These are phyloP conservation scores for Rhynchospora breviuscula DNA, from an alignment of 176 grass and related monocot genomes.

Conservation along the genomic window DNA sequence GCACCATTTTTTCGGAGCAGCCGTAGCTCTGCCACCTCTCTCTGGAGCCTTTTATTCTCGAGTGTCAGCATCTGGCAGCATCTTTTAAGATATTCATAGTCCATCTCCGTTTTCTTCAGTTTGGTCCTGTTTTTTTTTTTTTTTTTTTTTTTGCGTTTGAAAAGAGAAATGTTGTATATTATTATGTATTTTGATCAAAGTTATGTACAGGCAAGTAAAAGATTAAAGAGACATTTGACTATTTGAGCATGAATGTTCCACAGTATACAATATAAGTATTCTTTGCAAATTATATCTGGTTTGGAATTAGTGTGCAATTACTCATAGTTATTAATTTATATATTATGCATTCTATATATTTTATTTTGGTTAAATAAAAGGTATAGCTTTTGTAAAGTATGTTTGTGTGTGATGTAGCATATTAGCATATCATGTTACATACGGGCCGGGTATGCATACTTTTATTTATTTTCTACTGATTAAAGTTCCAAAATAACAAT, in stretches of 20 bases:
- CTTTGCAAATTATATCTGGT: too few species aligned
- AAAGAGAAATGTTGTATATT: background rate
- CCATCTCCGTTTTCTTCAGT: conserved; percentile 45
- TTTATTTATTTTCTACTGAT: background rate
- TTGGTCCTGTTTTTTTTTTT: conserved; percentile 30
- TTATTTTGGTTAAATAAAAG: too few species aligned
- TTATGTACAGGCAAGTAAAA: too few species aligned
- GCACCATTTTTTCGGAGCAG: background rate
- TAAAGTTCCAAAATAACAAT: background rate
- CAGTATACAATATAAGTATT: too few species aligned
- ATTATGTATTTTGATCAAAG: background rate
- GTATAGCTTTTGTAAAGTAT: background rate
- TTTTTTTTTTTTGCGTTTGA: background rate
- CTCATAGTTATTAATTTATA: too few species aligned
- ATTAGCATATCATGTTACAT: background rate
- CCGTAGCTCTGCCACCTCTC: conserved; percentile 39
- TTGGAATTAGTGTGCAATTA: too few species aligned
- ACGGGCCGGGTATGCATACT: too few species aligned
- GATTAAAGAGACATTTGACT: too few species aligned
- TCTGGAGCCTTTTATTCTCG: conserved; percentile 40
- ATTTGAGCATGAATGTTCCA: too few species aligned
- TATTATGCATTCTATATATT: too few species aligned
- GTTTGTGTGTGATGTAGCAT: background rate
- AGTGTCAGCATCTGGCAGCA: conserved; percentile 37
- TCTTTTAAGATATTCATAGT: conserved; percentile 42